These are phyloP conservation scores for Phytophthora brassicae DNA, from an alignment of 352 stramenopile genomes.

Conservation along the genomic window DNA sequence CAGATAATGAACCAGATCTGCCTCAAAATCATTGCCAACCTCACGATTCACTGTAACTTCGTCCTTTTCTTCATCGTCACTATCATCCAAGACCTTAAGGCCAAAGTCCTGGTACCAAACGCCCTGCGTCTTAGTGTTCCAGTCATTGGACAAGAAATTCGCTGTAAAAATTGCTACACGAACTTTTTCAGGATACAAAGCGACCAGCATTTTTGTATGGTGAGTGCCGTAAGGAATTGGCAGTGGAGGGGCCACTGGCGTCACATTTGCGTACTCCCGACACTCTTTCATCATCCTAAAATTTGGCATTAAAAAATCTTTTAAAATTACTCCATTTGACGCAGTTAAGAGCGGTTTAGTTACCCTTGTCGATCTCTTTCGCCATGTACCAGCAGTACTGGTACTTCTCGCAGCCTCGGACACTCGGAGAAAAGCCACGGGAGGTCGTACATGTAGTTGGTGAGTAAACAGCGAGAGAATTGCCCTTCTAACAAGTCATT, in stretches of 20 bases:
- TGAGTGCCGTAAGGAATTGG: slow-evolving; percentile 86
- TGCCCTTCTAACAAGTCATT: slow-evolving; percentile 55
- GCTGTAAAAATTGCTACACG: slow-evolving; percentile 85
- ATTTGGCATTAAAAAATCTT: no score
- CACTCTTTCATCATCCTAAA: slow-evolving; percentile 67
- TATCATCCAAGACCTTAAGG: slow-evolving; percentile 49
- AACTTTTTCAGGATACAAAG: slow-evolving; percentile 62
- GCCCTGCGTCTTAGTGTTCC: slow-evolving; percentile 84
- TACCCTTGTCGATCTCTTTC: slow-evolving; percentile 57
- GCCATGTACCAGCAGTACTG: slow-evolving; percentile 78
- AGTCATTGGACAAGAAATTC: slow-evolving; percentile 82
- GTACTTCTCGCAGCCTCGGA: slow-evolving; percentile 54
- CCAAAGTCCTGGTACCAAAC: slow-evolving; percentile 86
- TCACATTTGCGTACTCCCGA: slow-evolving; percentile 60
- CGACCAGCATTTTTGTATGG: slow-evolving; percentile 87
- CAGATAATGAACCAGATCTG: slow-evolving; percentile 65
- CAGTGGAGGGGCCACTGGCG: slow-evolving; percentile 58
- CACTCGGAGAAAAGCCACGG: slow-evolving; percentile 71
- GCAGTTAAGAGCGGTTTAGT: background rate
- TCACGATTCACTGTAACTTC: background rate
- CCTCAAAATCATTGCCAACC: slow-evolving; percentile 48
- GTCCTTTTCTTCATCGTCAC: slow-evolving; percentile 22
- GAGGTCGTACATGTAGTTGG: slow-evolving; percentile 85
- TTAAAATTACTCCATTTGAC: no score
- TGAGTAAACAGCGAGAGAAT: slow-evolving; percentile 66